phyloP scores from a whole-genome alignment of 192 early-diverging fungal species.

The Coemansia javaensis region DNA sequence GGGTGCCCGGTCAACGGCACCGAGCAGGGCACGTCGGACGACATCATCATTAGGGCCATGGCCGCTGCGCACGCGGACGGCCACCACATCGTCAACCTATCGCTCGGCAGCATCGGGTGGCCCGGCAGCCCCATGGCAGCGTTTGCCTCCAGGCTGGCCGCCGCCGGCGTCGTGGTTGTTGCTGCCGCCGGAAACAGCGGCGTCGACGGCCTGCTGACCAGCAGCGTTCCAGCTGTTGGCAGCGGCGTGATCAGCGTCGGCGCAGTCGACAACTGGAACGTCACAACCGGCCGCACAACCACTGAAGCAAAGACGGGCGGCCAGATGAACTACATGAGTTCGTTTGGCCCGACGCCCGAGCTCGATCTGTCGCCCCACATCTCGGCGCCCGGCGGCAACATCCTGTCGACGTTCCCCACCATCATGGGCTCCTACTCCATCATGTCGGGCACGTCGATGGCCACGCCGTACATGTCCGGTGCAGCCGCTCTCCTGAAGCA shows the following conservation, averaged over 20 bases:
- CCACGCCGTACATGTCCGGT: conserved; percentile 70
- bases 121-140: conserved; percentile 50
- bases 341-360: conserved; percentile 62
- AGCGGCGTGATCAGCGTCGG: conserved; percentile 57
- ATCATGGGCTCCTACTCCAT: conserved; percentile 38
- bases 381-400: conserved; percentile 64
- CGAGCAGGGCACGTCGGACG: conserved; percentile 22
- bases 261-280: conserved; percentile 50
- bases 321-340: conserved; percentile 55
- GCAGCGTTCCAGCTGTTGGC: conserved; percentile 49
- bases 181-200: conserved; percentile 77
- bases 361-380: conserved; percentile 58
- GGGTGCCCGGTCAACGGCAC: conserved; percentile 45
- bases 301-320: conserved; percentile 46
- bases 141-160: conserved; percentile 42
- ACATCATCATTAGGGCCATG: conserved; percentile 58
- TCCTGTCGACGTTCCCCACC: conserved; percentile 58
- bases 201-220: conserved; percentile 52
- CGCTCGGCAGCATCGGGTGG: conserved; percentile 59
- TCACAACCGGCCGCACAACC: conserved; percentile 21
- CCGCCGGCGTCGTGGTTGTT: conserved; percentile 56
- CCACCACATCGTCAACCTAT: conserved; percentile 60
- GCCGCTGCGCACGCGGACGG: conserved; percentile 47
- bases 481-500: conserved; percentile 61
- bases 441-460: conserved; percentile 79